Evolutionary conservation across 2,329 filamentous ascomycete species (phyloP), one percentile per base, ranked within the genome.

Genomic region (Pseudocercospora eumusae): DNA sequence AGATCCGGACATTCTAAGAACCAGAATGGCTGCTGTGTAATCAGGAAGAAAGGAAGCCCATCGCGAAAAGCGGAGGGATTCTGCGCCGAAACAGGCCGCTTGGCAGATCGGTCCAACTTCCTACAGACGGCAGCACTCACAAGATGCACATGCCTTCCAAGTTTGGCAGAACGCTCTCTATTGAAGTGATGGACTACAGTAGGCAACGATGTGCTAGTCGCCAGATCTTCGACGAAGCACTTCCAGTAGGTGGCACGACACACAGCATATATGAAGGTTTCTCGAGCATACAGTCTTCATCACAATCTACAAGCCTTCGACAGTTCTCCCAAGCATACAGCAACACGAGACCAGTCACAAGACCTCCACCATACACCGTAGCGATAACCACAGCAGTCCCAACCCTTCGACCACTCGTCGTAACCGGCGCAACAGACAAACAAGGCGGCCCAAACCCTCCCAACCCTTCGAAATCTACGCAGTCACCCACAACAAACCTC

Each of bases 401-500:
- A 13, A 11, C 49, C 2, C 49, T 61, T 3, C 62, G 64, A 47
- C 56, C 52, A 20, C 73, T 81, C 20, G 73, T 81, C 57, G 72
- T 81, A 50, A 79, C 78, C 21, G 79, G 79, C 52, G 78, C 77
- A 2, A 81, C 79, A 1, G 78, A 79, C 57, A 79, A 81, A 60
- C 79, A 81, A 70, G 79, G 80, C 60, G 77, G 78, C 66, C 71
- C 15, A 64, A 67, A 47, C 72, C 74, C 0, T 68, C 68, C 18
- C 64, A 68, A 20, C 68, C 70, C 54, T 73, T 66, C 66, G 66
- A 77, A 11, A 83, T 88, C 57, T 78, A 86, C 15, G 87, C 86
- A 6, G 77, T 88, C 21, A 88, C 86, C 2, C 83, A 86, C 63
- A 80, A 88, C 68, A 68, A 80, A 0, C 79, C 1, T 83, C 86